These are phyloP conservation scores for Pinus tabuliformis DNA, from an alignment of 75 land plant species.

Conservation along the genomic window DNA sequence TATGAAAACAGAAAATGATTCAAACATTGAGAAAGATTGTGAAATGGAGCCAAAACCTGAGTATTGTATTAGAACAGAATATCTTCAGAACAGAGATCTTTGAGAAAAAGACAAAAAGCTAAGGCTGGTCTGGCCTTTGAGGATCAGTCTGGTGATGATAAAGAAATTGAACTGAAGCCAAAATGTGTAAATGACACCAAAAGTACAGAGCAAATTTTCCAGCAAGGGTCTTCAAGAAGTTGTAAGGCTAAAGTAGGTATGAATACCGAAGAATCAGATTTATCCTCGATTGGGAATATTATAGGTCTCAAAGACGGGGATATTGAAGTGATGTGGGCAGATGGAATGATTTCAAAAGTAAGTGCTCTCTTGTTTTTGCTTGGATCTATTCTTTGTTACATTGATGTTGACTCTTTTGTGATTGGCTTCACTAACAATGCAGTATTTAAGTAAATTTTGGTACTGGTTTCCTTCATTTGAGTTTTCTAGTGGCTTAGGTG, in stretches of 20 bases:
- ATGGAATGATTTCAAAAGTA: conserved; percentile 86
- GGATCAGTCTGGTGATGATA: conserved; percentile 4
- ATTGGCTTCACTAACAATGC: background rate
- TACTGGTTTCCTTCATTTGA: background rate
- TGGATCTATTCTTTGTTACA: background rate
- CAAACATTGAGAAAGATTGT: conserved; percentile 6
- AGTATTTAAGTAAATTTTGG: background rate
- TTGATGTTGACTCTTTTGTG: background rate
- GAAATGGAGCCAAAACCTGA: conserved; percentile 1
- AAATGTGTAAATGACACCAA: conserved; percentile 4
- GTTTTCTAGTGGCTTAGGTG: background rate
- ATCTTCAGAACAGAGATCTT: conserved; percentile 3
- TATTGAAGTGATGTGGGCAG: conserved; percentile 95
- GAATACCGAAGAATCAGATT: conserved; percentile 21
- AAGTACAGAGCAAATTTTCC: background rate
- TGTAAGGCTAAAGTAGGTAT: conserved; percentile 19
- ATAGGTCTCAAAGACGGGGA: conserved; percentile 88
- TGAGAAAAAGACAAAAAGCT: conserved; percentile 3
- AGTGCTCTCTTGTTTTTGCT: background rate
- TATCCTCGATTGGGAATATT: conserved; percentile 96
- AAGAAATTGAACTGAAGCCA: background rate
- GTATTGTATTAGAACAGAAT: background rate
- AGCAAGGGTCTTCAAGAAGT: conserved; percentile 9
- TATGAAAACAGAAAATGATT: background rate
- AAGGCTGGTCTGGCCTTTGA: background rate